Evolutionary conservation across 805 yeast genomes (phyloP).

Genomic region (Kodamaea restingae): DNA sequence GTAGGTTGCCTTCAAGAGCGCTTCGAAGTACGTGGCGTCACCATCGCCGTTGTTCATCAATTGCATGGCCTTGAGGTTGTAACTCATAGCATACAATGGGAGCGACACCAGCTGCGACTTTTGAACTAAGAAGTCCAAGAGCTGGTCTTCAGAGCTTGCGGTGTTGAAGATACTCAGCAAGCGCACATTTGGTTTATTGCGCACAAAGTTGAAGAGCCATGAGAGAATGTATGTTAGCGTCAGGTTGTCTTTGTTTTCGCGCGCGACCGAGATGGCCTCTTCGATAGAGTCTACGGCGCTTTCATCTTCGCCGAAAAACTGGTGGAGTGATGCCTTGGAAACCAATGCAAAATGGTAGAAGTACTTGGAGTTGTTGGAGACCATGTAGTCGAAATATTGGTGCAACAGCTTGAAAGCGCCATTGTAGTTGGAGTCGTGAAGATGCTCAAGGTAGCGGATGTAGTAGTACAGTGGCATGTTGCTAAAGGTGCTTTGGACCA

Average conservation of each 20-base stretch:
- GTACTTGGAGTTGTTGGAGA: constrained; percentile 57
- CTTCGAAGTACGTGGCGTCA: constrained; percentile 46
- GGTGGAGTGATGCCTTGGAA: constrained; percentile 67
- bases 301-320: constrained; percentile 58
- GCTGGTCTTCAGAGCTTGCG: constrained; percentile 56
- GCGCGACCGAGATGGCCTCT: constrained; percentile 82
- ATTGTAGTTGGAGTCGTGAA: constrained; percentile 58
- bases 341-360: constrained; percentile 76
- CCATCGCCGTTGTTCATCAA: constrained; percentile 49
- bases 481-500: constrained; percentile 30
- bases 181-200: constrained; percentile 59
- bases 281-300: constrained; percentile 77
- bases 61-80: constrained; percentile 60
- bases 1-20: constrained; percentile 53
- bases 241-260: constrained; percentile 73
- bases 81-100: constrained; percentile 55
- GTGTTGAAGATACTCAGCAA: constrained; percentile 41
- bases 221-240: constrained; percentile 70
- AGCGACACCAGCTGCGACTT: constrained; percentile 50
- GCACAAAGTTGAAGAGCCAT: constrained; percentile 70
- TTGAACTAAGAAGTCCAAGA: constrained; percentile 56
- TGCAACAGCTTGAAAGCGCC: constrained; percentile 48
- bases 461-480: constrained; percentile 45
- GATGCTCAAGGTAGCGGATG: constrained; percentile 56
- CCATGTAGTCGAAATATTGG: constrained; percentile 72